These are phyloP conservation scores for Piloderma croceum DNA, from an alignment of 768 basidiomycete species.

Conservation along the genomic window DNA sequence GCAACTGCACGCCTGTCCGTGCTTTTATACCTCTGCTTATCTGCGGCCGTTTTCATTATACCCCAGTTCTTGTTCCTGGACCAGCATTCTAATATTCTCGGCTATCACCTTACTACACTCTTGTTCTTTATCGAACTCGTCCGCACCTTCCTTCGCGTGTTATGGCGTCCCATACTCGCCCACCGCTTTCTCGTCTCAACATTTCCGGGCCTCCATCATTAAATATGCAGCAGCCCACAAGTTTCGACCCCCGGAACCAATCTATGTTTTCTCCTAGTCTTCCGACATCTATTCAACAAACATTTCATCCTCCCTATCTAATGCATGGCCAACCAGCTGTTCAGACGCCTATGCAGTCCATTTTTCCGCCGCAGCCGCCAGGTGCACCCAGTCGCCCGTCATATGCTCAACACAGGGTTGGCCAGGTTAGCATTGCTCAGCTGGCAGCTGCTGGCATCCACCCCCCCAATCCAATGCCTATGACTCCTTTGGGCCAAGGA, in stretches of 20 bases:
- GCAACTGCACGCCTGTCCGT: too few relatives aligned
- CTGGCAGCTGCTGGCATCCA: slow-evolving; percentile 56
- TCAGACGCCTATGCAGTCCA: slow-evolving; percentile 68
- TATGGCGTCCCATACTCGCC: slow-evolving; percentile 38
- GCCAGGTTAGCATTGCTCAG: slow-evolving; percentile 56
- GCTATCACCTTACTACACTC: too few relatives aligned
- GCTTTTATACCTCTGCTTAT: too few relatives aligned
- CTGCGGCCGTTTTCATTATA: too few relatives aligned
- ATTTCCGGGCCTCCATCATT: slow-evolving; percentile 52
- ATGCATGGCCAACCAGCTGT: slow-evolving; percentile 37
- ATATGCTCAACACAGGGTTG: slow-evolving; percentile 43
- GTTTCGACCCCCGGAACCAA: slow-evolving; percentile 38
- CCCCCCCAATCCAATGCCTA: slow-evolving; percentile 48
- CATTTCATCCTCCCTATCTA: slow-evolving; percentile 53
- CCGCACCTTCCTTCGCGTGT: background rate
- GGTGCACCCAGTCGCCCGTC: slow-evolving; percentile 47
- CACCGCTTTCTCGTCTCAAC: slow-evolving; percentile 51
- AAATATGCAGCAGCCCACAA: slow-evolving; percentile 49
- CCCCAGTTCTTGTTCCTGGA: too few relatives aligned
- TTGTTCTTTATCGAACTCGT: too few relatives aligned
- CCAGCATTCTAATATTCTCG: too few relatives aligned
- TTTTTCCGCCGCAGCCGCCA: slow-evolving; percentile 42
- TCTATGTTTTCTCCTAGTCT: slow-evolving; percentile 61
- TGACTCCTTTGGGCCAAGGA: slow-evolving; percentile 55
- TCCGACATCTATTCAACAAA: slow-evolving; percentile 52